Base-by-base conservation (phyloP, 257 asterid species). In the Nicotiana noctiflora region DNA sequence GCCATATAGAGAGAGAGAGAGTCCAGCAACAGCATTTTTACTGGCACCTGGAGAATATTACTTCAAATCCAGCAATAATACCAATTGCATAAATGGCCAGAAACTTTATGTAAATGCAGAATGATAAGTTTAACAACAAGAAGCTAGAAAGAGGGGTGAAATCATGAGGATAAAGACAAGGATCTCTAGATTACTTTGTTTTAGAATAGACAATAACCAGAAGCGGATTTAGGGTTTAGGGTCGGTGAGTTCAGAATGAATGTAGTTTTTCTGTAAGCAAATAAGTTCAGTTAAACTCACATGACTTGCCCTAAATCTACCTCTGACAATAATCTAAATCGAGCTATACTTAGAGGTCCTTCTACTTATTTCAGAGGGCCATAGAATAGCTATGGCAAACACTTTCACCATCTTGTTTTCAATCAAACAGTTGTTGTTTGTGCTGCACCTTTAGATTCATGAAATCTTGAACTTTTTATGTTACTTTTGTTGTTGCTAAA, bases 1-100 rank as follows among this genome's bases (percentile, higher is more conserved):
- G 32, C 55, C 44, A n/a, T 68, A 68, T 19, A 68, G 44, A 44
- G 56, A 68, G 5, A 68, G 44, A 44, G 56, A 68, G 5, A 68
- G 77, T 40, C 57, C 77, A 68, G 77, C 77, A 68, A 19, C 23
- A n/a, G n/a, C n/a, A n/a, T n/a, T n/a, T n/a, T n/a, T n/a, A n/a
- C n/a, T n/a, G n/a, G n/a, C n/a, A n/a, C n/a, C n/a, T n/a, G n/a
- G 77, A 68, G 77, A 68, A 37, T 68, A 68, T 68, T 68, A 19
- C 57, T 68, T 68, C 77, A 68, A 40, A 68, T 68, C 77, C 6
- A 40, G 77, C 77, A 68, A 68, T 57, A 68, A 68, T 68, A 68
- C 56, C 27, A 68, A 68, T 3, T 40, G 76, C 56, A 68, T 68
- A 6, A 70, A 44, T 44, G 77, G 14, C 14, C 77, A 44, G 37